Evolutionary conservation across 129 eudicot species (phyloP), one percentile per base, ranked within the genome.

Genomic region (Chrysanthemum lavandulifolium): DNA sequence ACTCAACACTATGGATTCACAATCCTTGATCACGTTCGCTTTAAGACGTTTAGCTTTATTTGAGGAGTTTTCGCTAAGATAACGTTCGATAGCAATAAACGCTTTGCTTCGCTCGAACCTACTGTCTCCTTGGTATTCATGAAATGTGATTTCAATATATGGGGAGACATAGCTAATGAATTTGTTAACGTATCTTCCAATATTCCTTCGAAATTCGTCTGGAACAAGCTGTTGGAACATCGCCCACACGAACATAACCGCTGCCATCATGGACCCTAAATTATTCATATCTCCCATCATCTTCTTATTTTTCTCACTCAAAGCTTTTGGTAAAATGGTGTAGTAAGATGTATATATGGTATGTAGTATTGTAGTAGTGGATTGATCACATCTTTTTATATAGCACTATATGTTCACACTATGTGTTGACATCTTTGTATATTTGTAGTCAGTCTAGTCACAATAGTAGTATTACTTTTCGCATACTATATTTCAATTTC

Each of bases 181-280:
- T 61, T 80, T 87, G 4, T 77, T 69, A 16, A 54, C 25, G 52
- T 84, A 77, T 63, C 54, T 76, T 21, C 36, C 13, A 27, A 80
- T 11, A 40, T 55, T 78, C 40, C 67, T 19, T 16, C 55, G 73
- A 59, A 84, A 74, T 8, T 79, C 82, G 33, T 55, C 12, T 12
- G 89, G 89, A 54, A 87, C 82, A 56, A 78, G 71, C 72, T 87
- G 87, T 33, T 65, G 65, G 71, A 79, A 82, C 63, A 82, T 71
- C 11, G 87, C 82, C 82, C 78, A 82, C n/a, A 74, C 61, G 68
- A 84, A 70, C 85, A 82, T 82, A 13, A 79, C 29, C 1, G 73
- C 66, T 7, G 83, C 89, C 69, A 84, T 69, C 0, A 74, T 25
- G 23, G 92, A 81, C 57, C 88, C 84, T 58, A 83, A 13, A 4